Base-by-base conservation (phyloP, 495 filamentous ascomycete species). In the Extremus antarcticus region DNA sequence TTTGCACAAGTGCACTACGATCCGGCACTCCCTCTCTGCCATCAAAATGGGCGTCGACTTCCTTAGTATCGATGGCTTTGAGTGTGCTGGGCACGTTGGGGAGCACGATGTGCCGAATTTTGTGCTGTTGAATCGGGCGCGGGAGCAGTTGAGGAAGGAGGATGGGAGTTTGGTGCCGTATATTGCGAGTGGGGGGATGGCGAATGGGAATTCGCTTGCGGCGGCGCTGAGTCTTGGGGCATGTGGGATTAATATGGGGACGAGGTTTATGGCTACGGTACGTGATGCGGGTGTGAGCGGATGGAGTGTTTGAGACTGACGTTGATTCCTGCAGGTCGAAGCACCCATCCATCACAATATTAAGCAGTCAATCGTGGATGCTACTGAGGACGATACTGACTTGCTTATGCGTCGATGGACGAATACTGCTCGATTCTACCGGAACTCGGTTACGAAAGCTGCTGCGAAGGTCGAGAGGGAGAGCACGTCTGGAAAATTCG, bases 91-190 rank as follows among this genome's bases (percentile, higher is more conserved):
- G 50, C 94, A 91, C 68, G 90, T 98, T 47, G 92, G 92, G 59
- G 92, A 98, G 75, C 78, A 79, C 47, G 92, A 98, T 64, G 94
- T 98, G 70, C 95, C 92, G 58, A 98, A 98, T 71, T 92, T 97
- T 70, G 94, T 98, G 58, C 80, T 98, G 7, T 76, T 97, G 39
- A 83, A 80, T 69, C 78, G 88, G 41, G 92, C 92, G 39, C 76
- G 90, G 17, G 92, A 98, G 73, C 79, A 81, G 1, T 78, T 98
- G 39, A 78, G 77, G 23, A 48, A 48, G 9, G 3, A 10, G 10
- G n/a, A 45, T 17, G 41, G 41, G 19, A 7, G 7, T n/a, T 7
- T 17, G 17, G 80, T 90, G 22, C 92, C 92, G 3, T 98, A 97
- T 68, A 95, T 98, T 65, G 92, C 92, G 0, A 90, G 85, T 0